Evolutionary conservation across 805 yeast genomes (phyloP).

Genomic region (Metschnikowia gelsemii): DNA sequence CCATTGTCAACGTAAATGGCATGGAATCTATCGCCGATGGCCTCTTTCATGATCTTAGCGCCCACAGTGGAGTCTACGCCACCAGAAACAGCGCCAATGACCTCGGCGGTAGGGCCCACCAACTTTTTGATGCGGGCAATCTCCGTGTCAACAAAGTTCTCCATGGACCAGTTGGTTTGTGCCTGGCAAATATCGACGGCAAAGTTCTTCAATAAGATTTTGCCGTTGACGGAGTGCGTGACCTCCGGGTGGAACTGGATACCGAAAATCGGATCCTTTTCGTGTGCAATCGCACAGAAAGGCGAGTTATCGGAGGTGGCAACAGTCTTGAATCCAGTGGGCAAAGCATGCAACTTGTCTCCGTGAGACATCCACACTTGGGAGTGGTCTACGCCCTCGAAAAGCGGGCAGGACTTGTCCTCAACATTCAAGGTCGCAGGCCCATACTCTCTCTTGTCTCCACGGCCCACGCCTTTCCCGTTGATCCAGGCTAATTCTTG

Average conservation of each 20-base stretch:
- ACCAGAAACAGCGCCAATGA: constrained; percentile 98
- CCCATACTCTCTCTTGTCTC: constrained; percentile 97
- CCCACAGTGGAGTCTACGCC: constrained; percentile 99
- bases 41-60: constrained; percentile 96
- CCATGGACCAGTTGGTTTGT: constrained; percentile 93
- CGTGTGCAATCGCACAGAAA: constrained; percentile 86
- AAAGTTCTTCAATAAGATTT: constrained; percentile 80
- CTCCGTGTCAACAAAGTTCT: constrained; percentile 95
- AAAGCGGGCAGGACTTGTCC: constrained; percentile 66
- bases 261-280: constrained; percentile 75
- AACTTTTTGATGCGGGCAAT: constrained; percentile 84
- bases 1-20: constrained; percentile 98
- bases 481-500: constrained; percentile 98
- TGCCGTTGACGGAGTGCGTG: constrained; percentile 92
- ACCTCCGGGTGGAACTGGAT: constrained; percentile 99
- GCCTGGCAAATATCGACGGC: constrained; percentile 90
- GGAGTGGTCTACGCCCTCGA: constrained; percentile 87
- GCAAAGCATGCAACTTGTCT: constrained; percentile 89
- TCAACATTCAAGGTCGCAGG: constrained; percentile 85
- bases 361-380: constrained; percentile 99
- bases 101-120: constrained; percentile 98
- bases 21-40: constrained; percentile 98
- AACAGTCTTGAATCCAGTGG: constrained; percentile 82
- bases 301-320: constrained; percentile 96
- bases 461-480: constrained; percentile 90